Percentiles rank a stretch among this genome's conserved stretches.
Conservation (phyloP, 768 basidiomycete genomes). For the Boletus insuetus region DNA sequence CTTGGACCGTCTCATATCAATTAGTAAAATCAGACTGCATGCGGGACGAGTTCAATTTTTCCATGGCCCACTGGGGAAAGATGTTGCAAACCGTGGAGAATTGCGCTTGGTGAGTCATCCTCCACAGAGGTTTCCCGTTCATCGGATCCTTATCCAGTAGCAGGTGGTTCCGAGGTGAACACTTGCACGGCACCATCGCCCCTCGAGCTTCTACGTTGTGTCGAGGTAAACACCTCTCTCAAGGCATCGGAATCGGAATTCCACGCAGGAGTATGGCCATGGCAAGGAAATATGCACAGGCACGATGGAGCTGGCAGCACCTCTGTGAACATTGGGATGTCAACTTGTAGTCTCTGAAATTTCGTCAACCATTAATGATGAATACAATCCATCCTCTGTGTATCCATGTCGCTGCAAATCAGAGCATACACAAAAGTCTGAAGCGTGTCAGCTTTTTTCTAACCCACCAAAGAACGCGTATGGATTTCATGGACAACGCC, state of each 20-base stretch:
- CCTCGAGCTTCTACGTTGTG: background rate
- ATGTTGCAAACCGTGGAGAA: background rate
- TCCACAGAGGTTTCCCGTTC: too few relatives aligned
- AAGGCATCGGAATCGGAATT: slow-evolving; percentile 3
- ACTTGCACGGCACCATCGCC: slow-evolving; percentile 7
- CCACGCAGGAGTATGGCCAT: background rate
- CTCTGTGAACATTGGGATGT: slow-evolving; percentile 1
- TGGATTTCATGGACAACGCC: too few relatives aligned
- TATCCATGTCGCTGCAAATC: too few relatives aligned
- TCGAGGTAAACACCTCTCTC: background rate
- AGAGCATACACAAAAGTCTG: too few relatives aligned
- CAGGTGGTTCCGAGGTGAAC: slow-evolving; percentile 13
- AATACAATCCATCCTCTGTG: too few relatives aligned
- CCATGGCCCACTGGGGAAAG: background rate
- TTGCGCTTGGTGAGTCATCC: slow-evolving; percentile 1
- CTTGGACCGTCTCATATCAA: slow-evolving; percentile 8
- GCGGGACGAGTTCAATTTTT: slow-evolving; percentile 6
- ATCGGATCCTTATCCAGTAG: background rate
- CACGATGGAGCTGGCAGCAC: background rate
- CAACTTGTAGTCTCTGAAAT: background rate
- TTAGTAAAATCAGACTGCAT: background rate
- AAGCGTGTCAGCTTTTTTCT: too few relatives aligned
- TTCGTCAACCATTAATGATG: background rate
- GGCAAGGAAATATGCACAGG: slow-evolving; percentile 6
- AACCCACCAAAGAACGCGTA: too few relatives aligned